phyloP scores from a whole-genome alignment of 495 filamentous ascomycete genomes.

The Daldinia bambusicola region DNA sequence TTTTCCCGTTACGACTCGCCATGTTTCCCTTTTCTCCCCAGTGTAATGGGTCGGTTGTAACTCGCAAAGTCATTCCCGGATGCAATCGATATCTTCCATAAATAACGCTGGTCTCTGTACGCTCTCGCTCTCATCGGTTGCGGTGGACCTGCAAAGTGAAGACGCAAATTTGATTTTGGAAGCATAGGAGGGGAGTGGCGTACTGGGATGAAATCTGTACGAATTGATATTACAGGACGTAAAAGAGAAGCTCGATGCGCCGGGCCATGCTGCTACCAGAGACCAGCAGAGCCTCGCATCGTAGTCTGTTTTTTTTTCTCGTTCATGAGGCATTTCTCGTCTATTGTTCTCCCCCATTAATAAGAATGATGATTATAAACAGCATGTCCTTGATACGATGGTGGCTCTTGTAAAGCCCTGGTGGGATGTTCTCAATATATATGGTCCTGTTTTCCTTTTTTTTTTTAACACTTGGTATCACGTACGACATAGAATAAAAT shows the following conservation, averaged over 20 bases:
- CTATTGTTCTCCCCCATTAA: constrained; percentile 39
- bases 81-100: constrained; percentile 60
- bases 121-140: constrained; percentile 49
- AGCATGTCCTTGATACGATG: constrained; percentile 26
- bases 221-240: constrained; percentile 57
- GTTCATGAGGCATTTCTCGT: constrained; percentile 33
- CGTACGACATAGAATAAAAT: constrained; percentile 45
- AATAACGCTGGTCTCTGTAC: constrained; percentile 48
- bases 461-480: constrained; percentile 39
- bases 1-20: constrained; percentile 40
- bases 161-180: constrained; percentile 54
- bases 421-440: constrained; percentile 34
- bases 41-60: constrained; percentile 61
- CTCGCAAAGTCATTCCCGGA: constrained; percentile 54
- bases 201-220: constrained; percentile 61
- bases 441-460: constrained; percentile 27
- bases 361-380: constrained; percentile 42
- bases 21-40: constrained; percentile 45
- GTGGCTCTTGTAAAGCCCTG: constrained; percentile 15
- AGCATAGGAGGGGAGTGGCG: constrained; percentile 56
- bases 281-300: constrained; percentile 30
- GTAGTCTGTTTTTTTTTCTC: constrained; percentile 37
- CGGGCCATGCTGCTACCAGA: constrained; percentile 35
- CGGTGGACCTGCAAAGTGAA: constrained; percentile 54
- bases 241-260: constrained; percentile 48